Evolutionary conservation across 2,329 filamentous ascomycete species (phyloP), one percentile per base, ranked within the genome.

Genomic region (Cordyceps tenuipes): DNA sequence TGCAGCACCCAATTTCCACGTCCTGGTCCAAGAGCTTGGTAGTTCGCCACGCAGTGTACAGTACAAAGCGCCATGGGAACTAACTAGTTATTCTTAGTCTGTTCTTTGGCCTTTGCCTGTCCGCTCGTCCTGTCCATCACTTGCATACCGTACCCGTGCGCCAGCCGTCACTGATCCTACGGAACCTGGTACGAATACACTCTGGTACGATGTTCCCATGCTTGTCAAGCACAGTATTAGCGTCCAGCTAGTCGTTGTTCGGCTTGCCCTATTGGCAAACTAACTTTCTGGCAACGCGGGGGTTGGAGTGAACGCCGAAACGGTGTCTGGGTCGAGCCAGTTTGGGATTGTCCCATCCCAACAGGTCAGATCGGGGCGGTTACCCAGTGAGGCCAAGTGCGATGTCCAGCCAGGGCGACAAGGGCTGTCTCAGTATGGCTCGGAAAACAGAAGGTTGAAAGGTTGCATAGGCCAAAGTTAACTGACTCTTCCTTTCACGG

Each of bases 1-100:
- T 58, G 56, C 36, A 58, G 56, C 47, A 21, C 36, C 56, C 39
- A 58, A 43, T 58, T 58, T 58, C 23, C 23, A 23, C 23, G 23
- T 23, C 2, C 23, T 23, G 23, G 23, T 17, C 39, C 39, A 43
- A 17, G 34, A 13, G 6, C 34, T n/a, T n/a, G n/a, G n/a, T 13
- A 13, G 34, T 36, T 36, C 34, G 34, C 19, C 15, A 44, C n/a
- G 53, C 53, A n/a, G 12, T 43, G 17, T 57, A 31, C 19, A 12
- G 17, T 57, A 31, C 19, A 12, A 21, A 15, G 34, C 21, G 29
- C 17, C 19, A 17, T 48, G 54, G 19, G 15, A 26, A 12, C 23
- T 2, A 23, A 23, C 23, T 23, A 44, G 54, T 29, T 9, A 55
- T 19, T 39, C 31, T 41, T 9, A 55, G 29, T 39, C 31, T 41